Evolutionary conservation across 2,329 filamentous ascomycete species (phyloP), one percentile per base, ranked within the genome.

Genomic region (Aspergillus bombycis): DNA sequence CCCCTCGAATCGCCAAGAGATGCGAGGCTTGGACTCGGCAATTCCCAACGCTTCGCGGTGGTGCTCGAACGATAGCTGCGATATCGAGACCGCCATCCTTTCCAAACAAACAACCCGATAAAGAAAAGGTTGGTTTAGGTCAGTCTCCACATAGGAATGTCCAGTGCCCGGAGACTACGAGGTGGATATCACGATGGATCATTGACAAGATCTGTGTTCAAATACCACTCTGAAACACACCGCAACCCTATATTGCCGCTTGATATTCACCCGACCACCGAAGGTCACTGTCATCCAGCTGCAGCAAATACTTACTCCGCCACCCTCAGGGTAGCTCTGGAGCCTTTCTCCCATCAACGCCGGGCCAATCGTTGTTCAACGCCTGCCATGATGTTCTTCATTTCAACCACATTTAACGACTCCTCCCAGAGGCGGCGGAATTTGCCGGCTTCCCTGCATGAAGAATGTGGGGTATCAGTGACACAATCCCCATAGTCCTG

Each of bases 1-100:
- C 9, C 63, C 65, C n/a, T 67, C 58, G n/a, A 72, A 72, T 16
- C 65, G 61, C 71, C 71, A 74, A 10, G 71, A 73, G 14, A 73
- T 66, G 5, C 71, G 66, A 26, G 71, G 71, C 9, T 55, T 45
- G 9, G 68, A 38, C 26, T 67, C 63, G 12, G 57, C 59, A 30
- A 69, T 64, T 1, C 68, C 67, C 8, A 70, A 58, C 8, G 63
- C 62, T 2, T 62, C 34, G 14, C 63, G 65, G 28, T 69, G 67
- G 59, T 69, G 67, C 57, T 69, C 67, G 32, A 69, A 69, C 7
- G 64, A 62, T 32, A 67, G 46, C 23, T 60, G 58, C 0, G 65
- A 65, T 28, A 65, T 63, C 16, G 63, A 67, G 38, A 67, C 56
- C 26, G 65, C 56, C 65, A 66, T 67, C 10, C 21, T 61, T 21